Evolutionary conservation across 73 alveolate species (phyloP).

Genomic region (Effrenium voratum): DNA sequence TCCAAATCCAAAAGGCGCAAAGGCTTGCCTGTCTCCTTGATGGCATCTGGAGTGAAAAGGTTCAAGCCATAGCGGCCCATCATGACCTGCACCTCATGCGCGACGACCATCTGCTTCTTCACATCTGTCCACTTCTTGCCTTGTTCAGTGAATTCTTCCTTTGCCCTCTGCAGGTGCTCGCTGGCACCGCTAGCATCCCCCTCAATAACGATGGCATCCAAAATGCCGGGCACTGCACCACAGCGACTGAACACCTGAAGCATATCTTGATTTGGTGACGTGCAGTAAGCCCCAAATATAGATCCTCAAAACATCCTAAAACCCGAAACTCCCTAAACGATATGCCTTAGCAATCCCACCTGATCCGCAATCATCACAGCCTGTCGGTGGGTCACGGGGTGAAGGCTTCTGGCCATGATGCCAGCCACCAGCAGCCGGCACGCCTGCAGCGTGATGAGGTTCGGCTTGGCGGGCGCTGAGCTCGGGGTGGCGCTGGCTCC

Average conservation of each 20-base stretch:
- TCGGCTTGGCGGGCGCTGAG: not conserved
- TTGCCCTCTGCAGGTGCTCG: too few relatives aligned
- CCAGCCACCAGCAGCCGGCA: constrained; percentile 48
- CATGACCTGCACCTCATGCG: constrained; percentile 71
- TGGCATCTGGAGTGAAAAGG: constrained; percentile 70
- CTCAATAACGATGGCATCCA: constrained; percentile 67
- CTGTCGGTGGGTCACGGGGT: constrained; percentile 85
- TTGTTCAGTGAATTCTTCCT: constrained; percentile 50
- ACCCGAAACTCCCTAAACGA: too few relatives aligned
- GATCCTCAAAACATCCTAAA: too few relatives aligned
- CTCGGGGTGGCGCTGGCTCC: not conserved
- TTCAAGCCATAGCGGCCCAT: constrained; percentile 59
- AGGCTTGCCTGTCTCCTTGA: constrained; percentile 29
- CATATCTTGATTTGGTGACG: too few relatives aligned
- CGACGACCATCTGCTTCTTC: constrained; percentile 82
- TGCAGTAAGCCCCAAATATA: too few relatives aligned
- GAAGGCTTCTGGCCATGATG: constrained; percentile 64
- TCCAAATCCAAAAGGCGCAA: constrained; percentile 36
- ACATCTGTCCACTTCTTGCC: constrained; percentile 67
- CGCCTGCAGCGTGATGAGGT: constrained; percentile 39
- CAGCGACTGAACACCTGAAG: constrained; percentile 62
- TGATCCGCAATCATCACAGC: constrained; percentile 24
- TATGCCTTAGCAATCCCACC: too few relatives aligned
- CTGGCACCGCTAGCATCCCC: constrained; percentile 41
- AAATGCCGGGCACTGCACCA: constrained; percentile 80